Evolutionary conservation across 2,329 filamentous ascomycete genomes (phyloP).

Genomic region (Monosporascus sp.): DNA sequence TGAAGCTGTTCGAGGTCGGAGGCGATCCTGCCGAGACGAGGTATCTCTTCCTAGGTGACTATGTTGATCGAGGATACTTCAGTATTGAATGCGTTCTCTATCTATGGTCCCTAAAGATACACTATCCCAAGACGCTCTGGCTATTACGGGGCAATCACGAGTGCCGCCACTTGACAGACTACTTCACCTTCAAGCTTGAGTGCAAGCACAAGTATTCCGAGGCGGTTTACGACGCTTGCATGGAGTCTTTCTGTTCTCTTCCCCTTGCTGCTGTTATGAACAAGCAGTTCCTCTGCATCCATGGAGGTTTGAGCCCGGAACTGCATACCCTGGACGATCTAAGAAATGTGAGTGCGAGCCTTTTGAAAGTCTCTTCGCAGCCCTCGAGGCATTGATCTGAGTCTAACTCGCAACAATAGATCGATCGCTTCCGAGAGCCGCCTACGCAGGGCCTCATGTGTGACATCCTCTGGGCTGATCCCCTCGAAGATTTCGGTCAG

Average conservation of each 20-base stretch:
- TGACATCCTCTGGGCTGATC: constrained; percentile 98
- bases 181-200: constrained; percentile 99
- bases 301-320: constrained; percentile 93
- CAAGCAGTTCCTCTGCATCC: constrained; percentile 98
- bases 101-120: constrained; percentile 97
- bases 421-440: constrained; percentile 95
- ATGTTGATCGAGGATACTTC: constrained; percentile 97
- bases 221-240: constrained; percentile 91
- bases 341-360: constrained; percentile 62
- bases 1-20: constrained; percentile 99
- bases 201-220: constrained; percentile 99
- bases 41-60: constrained; percentile 96
- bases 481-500: constrained; percentile 95
- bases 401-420: constrained; percentile 44
- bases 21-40: constrained; percentile 94
- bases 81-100: constrained; percentile 99
- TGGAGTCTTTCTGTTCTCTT: constrained; percentile 94
- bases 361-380: not conserved
- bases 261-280: constrained; percentile 98
- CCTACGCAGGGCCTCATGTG: constrained; percentile 98
- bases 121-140: constrained; percentile 97
- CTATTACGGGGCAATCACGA: constrained; percentile 96
- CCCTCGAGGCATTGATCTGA: constrained; percentile 6
- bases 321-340: constrained; percentile 93
- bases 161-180: constrained; percentile 97